These are phyloP conservation scores for Epichloe baconii DNA, from an alignment of 2,329 filamentous ascomycete species.

Conservation along the genomic window DNA sequence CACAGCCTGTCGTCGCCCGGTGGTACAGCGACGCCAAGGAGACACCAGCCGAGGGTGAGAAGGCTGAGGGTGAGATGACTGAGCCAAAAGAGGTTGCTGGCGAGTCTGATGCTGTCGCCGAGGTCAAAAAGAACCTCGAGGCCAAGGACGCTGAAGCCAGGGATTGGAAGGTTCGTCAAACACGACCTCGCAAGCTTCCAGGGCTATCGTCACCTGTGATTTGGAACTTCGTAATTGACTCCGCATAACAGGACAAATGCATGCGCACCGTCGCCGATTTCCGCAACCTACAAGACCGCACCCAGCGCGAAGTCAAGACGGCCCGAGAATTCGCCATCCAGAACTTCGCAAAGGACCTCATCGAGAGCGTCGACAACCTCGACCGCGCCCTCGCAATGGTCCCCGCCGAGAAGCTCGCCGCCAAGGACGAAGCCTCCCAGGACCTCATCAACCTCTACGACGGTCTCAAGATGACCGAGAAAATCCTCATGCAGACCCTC, in stretches of 20 bases:
- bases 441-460: slow-evolving; percentile 73
- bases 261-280: slow-evolving; percentile 91
- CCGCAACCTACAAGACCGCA: slow-evolving; percentile 94
- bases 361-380: slow-evolving; percentile 93
- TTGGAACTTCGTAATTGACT: not conserved
- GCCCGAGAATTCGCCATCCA: slow-evolving; percentile 91
- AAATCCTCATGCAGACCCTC: slow-evolving; percentile 72
- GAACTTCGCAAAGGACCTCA: slow-evolving; percentile 85
- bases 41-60: slow-evolving; percentile 14
- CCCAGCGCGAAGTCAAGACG: slow-evolving; percentile 73
- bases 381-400: slow-evolving; percentile 81
- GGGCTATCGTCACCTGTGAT: not conserved
- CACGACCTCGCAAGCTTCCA: not conserved
- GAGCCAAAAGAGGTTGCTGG: slow-evolving; percentile 15
- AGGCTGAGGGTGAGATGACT: slow-evolving; percentile 15
- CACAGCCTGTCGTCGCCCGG: slow-evolving; percentile 23
- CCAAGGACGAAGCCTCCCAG: slow-evolving; percentile 41
- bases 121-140: slow-evolving; percentile 39
- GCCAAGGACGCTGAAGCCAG: slow-evolving; percentile 40
- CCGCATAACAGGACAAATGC: slow-evolving; percentile 64
- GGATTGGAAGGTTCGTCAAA: slow-evolving; percentile 65
- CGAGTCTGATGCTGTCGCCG: slow-evolving; percentile 24
- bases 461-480: slow-evolving; percentile 91
- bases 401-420: slow-evolving; percentile 55
- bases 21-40: slow-evolving; percentile 38